Evolutionary conservation across 2,329 filamentous ascomycete species (phyloP).

Genomic region (Claviceps spartinae): DNA sequence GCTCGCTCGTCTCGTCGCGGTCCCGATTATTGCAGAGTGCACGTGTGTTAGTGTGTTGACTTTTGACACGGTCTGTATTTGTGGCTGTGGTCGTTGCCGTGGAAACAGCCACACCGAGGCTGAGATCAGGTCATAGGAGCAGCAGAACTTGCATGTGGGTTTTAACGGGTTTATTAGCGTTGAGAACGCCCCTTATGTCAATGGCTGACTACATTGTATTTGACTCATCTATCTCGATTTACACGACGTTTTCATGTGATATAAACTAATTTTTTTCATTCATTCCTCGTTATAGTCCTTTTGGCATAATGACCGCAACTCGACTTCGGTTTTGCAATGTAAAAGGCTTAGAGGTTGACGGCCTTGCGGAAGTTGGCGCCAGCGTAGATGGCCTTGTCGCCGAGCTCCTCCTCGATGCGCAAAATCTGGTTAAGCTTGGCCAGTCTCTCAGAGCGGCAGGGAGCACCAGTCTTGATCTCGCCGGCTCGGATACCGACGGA

Average conservation of each 20-base stretch:
- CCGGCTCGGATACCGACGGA: constrained; percentile 91
- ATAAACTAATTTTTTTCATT: background rate
- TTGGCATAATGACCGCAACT: background rate
- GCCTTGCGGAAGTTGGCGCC: constrained; percentile 84
- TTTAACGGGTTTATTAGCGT: too few species aligned
- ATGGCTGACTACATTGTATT: background rate
- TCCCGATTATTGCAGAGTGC: background rate
- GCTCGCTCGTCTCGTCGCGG: background rate
- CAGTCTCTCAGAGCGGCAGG: constrained; percentile 90
- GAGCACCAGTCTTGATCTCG: constrained; percentile 98
- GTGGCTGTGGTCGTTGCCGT: constrained; percentile 6
- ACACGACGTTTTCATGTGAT: background rate
- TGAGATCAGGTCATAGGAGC: background rate
- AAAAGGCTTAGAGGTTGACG: constrained; percentile 62
- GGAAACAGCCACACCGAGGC: constrained; percentile 6
- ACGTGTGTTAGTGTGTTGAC: constrained; percentile 8
- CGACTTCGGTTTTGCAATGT: background rate
- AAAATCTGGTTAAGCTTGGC: constrained; percentile 99
- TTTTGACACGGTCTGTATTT: constrained; percentile 1
- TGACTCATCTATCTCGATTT: background rate
- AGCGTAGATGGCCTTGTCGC: constrained; percentile 80
- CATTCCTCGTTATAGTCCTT: constrained; percentile 1
- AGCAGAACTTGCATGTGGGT: too few species aligned
- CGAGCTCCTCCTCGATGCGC: constrained; percentile 98
- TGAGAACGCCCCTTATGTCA: too few species aligned